Percentiles rank a stretch among this genome's conserved stretches.
Conservation (phyloP, 352 stramenopile genomes). For the Albugo candida region DNA sequence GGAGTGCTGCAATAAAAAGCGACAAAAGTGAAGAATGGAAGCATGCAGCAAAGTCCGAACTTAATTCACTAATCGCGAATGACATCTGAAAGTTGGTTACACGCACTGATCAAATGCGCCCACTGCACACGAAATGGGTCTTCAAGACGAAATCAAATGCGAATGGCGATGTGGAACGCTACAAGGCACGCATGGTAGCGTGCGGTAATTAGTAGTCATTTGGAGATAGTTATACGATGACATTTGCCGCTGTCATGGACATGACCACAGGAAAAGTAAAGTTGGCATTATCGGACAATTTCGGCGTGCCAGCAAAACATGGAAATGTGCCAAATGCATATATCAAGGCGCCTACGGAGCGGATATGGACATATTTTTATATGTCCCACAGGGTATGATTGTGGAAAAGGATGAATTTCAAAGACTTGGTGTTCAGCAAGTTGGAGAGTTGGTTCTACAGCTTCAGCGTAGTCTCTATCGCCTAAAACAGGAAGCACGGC, state of each 20-base stretch:
- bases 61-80: neutral
- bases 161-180: slow-evolving; percentile 1
- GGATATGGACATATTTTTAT: no score
- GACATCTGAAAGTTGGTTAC: slow-evolving; percentile 1
- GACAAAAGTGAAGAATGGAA: neutral
- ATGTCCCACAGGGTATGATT: no score
- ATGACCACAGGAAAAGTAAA: neutral
- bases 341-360: neutral
- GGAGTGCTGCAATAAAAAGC: no score
- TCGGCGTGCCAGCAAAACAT: neutral
- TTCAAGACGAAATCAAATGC: slow-evolving; percentile 1
- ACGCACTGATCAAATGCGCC: neutral
- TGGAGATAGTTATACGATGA: neutral
- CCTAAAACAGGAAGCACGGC: no score
- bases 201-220: neutral
- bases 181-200: slow-evolving; percentile 4
- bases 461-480: no score
- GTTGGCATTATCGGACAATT: neutral
- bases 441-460: no score
- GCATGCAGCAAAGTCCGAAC: neutral
- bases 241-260: neutral
- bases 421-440: no score
- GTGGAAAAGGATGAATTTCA: no score
- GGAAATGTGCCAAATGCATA: slow-evolving; percentile 3
- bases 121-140: slow-evolving; percentile 1